phyloP scores from a whole-genome alignment of 169 alveolate genomes.

The Sarcocystis neurona region DNA sequence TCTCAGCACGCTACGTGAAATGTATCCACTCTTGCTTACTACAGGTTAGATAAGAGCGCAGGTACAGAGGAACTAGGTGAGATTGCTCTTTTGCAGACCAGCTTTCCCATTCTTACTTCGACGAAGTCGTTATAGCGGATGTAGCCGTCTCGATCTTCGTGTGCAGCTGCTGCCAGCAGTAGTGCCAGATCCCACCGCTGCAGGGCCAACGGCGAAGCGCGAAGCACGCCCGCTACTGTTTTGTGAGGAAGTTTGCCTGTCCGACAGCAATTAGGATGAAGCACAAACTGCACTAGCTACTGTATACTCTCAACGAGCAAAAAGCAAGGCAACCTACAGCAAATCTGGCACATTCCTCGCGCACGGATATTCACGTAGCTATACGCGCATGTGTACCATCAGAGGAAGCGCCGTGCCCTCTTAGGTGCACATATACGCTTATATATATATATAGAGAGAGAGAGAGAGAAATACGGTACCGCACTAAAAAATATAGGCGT shows the following conservation, averaged over 20 bases:
- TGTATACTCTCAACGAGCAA: background rate
- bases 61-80: too few species aligned
- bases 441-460: too few species aligned
- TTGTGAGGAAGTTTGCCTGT: slow-evolving; percentile 58
- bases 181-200: slow-evolving; percentile 57
- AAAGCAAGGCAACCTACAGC: background rate
- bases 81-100: background rate
- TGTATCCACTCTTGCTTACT: too few species aligned
- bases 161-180: slow-evolving; percentile 60
- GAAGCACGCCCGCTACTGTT: slow-evolving; percentile 51
- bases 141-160: slow-evolving; percentile 55
- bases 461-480: too few species aligned
- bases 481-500: too few species aligned
- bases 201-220: slow-evolving; percentile 60
- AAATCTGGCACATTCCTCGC: background rate
- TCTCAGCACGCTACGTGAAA: too few species aligned
- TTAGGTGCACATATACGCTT: too few species aligned
- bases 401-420: too few species aligned
- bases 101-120: slow-evolving; percentile 24
- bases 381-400: too few species aligned
- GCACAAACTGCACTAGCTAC: background rate
- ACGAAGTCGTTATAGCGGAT: slow-evolving; percentile 49
- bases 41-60: too few species aligned
- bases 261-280: background rate
- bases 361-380: too few species aligned